Percentiles rank a stretch among this genome's conserved stretches.
phyloP scores from a whole-genome alignment of 73 alveolate genomes.

The Paramecium pentaurelia region DNA sequence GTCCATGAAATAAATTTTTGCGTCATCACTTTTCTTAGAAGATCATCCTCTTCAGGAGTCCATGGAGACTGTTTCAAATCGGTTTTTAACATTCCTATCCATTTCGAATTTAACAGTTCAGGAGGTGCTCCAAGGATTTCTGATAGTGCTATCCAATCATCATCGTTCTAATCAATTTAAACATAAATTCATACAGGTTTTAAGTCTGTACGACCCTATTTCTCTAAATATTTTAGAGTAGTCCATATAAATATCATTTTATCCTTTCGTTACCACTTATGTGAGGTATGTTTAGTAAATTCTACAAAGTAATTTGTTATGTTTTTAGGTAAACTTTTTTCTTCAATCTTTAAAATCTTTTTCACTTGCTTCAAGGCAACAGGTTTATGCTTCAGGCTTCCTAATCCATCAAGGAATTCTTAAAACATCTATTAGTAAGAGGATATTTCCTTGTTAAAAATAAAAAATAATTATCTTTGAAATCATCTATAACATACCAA shows the following conservation, averaged over 20 bases:
- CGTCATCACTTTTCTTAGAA: conserved; percentile 5
- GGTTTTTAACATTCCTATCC: conserved; percentile 21
- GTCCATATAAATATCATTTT: conserved; percentile 39
- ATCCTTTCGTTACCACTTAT: conserved; percentile 40
- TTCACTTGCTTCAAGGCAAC: conserved; percentile 32
- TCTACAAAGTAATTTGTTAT: neutral
- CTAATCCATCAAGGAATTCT: neutral
- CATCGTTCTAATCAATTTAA: conserved; percentile 9
- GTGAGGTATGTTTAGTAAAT: conserved; percentile 13
- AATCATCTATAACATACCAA: neutral
- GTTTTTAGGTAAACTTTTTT: conserved; percentile 15
- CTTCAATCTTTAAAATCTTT: conserved; percentile 21
- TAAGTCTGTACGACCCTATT: neutral
- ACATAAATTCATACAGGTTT: neutral
- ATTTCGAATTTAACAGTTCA: neutral
- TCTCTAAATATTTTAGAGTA: conserved; percentile 5
- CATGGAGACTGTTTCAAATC: conserved; percentile 19
- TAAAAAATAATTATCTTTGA: neutral
- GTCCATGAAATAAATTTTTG: conserved; percentile 32
- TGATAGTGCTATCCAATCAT: conserved; percentile 3
- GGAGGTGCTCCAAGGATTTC: neutral
- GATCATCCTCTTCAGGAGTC: conserved; percentile 44
- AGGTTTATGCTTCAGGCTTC: conserved; percentile 23
- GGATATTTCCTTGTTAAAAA: neutral
- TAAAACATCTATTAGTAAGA: conserved; percentile 2